Base-by-base conservation (phyloP, 140 eudicot species). In the Anethum foeniculum region DNA sequence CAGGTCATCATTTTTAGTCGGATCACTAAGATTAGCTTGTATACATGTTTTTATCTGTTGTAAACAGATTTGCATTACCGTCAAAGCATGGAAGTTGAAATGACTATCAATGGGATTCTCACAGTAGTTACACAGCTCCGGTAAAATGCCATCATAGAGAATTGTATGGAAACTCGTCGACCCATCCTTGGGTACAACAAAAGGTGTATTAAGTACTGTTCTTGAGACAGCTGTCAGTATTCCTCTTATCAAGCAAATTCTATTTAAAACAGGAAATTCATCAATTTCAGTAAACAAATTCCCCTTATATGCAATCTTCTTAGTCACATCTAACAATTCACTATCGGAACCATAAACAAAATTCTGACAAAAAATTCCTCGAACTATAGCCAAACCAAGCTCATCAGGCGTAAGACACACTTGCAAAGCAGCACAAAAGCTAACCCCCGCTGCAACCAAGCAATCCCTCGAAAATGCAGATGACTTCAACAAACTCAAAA, bases 31-130 rank as follows among this genome's bases (percentile, higher is more conserved):
- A 78, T 88, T 83, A 64, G 86, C 84, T 80, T 84, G 90, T 16
- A 89, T 81, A 68, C 89, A 86, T 36, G 98, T 93, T 84, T 91
- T 96, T 58, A 96, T 88, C 89, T 96, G 99, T 84, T 96, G 99
- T 75, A 96, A 81, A 85, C 99, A 96, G 81, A 96, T 93, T 85
- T 96, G 99, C 92, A 96, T 89, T 82, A 96, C 99, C n/a, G 99
- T 96, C 77, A 96, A 84, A 3, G 97, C 89, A 51, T 96, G 99
- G 80, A 96, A 93, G 82, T 93, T 96, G 77, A 91, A 96, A 86
- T 96, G 99, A 82, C 98, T 89, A 85, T 96, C 99, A 23, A 56
- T 85, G 6, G 99, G 99, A 72, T 91, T 96, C 90, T 96, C 99
- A 67, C 96, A 91, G 43, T 87, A 87, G 41, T 83, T 84, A 72